Percentiles rank a stretch among this genome's conserved stretches.
These are phyloP conservation scores for Pythium plurisporium DNA, from an alignment of 352 stramenopile genomes.

Conservation along the genomic window DNA sequence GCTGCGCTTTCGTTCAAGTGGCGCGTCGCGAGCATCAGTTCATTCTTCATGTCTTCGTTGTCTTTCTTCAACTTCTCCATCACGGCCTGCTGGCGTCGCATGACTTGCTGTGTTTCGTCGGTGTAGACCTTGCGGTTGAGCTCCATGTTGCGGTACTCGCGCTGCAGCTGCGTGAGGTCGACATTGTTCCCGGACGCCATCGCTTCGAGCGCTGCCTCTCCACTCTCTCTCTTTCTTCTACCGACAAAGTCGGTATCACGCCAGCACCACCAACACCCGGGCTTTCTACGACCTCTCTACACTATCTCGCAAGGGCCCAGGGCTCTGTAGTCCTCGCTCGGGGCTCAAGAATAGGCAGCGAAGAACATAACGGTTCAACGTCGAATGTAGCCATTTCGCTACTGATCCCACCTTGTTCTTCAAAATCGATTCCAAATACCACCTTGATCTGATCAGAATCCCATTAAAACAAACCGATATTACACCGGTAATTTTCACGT, in stretches of 20 bases:
- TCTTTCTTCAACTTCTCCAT: conserved; percentile 88
- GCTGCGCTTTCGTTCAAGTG: conserved; percentile 82
- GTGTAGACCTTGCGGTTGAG: conserved; percentile 94
- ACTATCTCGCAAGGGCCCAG: too few relatives aligned
- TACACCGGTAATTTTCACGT: conserved; percentile 6
- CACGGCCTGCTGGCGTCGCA: conserved; percentile 92
- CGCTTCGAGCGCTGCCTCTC: background rate
- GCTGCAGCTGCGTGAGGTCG: conserved; percentile 91
- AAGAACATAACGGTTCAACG: background rate
- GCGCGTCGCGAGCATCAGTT: conserved; percentile 89
- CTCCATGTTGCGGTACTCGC: conserved; percentile 97
- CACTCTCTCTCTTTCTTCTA: background rate
- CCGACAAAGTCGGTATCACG: background rate
- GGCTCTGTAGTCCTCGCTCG: too few relatives aligned
- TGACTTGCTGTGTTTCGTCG: conserved; percentile 91
- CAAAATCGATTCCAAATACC: background rate
- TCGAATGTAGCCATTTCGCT: conserved; percentile 10
- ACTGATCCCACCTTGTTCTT: background rate
- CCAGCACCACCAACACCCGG: background rate
- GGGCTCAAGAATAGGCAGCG: background rate
- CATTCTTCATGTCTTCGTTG: conserved; percentile 83
- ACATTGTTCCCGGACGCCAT: conserved; percentile 32
- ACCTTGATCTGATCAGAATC: conserved; percentile 10
- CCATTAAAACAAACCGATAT: conserved; percentile 18
- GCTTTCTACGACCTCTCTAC: too few relatives aligned